Base-by-base conservation (phyloP, 768 basidiomycete genomes). In the Pholiota conissans region DNA sequence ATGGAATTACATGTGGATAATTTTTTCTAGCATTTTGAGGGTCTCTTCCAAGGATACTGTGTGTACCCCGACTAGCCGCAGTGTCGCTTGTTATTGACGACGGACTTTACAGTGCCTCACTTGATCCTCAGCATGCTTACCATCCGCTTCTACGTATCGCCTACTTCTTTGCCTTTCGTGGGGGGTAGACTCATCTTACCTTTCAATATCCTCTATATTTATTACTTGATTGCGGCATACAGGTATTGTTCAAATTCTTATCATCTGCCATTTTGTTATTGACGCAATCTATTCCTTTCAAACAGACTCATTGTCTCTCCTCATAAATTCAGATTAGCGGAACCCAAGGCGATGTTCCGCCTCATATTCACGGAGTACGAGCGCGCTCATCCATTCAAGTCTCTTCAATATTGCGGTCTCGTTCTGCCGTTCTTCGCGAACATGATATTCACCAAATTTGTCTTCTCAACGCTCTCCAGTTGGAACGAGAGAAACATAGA, bases 331-430 rank as follows among this genome's bases (percentile, higher is more conserved):
- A 46, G 32, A 22, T 47, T 54, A 3, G 50, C 56, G 26, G 52
- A 37, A 24, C 60, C 56, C 22, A 61, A 51, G 22, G 32, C 40
- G 11, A 55, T 52, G 20, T 57, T 49, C 13, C 56, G 49, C n/a
- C 56, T 42, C 39, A 47, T 49, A 4, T 61, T 57, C 28, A 57
- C 60, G 9, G 60, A 61, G 3, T 61, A 61, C 30, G 60, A 61
- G 30, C 56, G 60, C 5, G 16, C 28, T 2, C 47, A 58, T 30
- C 56, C 56, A 10, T 54, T 57, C 26, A 40, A 40, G 20, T 42
- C 51, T 9, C 48, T 57, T 2, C 56, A 49, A 26, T 50, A 61
- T 18, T 61, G 56, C 6, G 49, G 56, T 5, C 6, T 61, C 3
- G 35, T 58, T 0, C 11, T 54, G 16, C 60, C 60, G 3, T 61